Evolutionary conservation across 228 moss, liverwort and hornwort species (phyloP), one percentile per base, ranked within the genome.

Genomic region (Sphagnum magellanicum): DNA sequence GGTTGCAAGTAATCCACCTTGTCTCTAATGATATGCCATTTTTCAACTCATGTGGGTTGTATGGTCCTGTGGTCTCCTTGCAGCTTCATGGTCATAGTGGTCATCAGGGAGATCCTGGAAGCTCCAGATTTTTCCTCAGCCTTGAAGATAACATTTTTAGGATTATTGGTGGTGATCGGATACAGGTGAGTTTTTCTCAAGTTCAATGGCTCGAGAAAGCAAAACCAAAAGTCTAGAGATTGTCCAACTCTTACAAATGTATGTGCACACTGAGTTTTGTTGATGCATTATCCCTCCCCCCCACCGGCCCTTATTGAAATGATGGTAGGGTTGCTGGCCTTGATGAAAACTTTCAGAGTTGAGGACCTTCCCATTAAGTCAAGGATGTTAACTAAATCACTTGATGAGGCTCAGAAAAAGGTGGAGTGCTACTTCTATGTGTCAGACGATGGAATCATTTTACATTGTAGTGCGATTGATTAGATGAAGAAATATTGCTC

Each of bases 401-500:
- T 98, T 49, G 97, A 98, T 81, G 97, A 98, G 88, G 97, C 97
- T 49, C 97, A 98, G 70, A 91, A 85, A 74, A 98, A 98, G 79
- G 97, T 97, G 57, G 97, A 97, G 75, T 85, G 72, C 74, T 93
- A 97, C 73, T 97, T 97, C 78, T 97, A 16, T 71, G 32, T 32
- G 32, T 32, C 32, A 32, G 32, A 32, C 32, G 1, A 32, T 32
- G 1, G 32, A 32, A 32, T 0, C 32, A 32, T 32, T 32, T 32
- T 32, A 32, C 32, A 32, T 32, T 32, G 32, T 32, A 32, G 32
- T 32, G 32, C 32, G 32, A 32, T 32, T 32, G 32, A 32, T 32
- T 32, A 32, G 32, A 32, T 32, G 32, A 32, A 32, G 32, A 32
- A 32, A 32, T 32, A 32, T 32, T 32, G 32, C 32, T 32, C 32